These are phyloP conservation scores for Lecanicillium sp. DNA, from an alignment of 2,329 filamentous ascomycete species.

Conservation along the genomic window DNA sequence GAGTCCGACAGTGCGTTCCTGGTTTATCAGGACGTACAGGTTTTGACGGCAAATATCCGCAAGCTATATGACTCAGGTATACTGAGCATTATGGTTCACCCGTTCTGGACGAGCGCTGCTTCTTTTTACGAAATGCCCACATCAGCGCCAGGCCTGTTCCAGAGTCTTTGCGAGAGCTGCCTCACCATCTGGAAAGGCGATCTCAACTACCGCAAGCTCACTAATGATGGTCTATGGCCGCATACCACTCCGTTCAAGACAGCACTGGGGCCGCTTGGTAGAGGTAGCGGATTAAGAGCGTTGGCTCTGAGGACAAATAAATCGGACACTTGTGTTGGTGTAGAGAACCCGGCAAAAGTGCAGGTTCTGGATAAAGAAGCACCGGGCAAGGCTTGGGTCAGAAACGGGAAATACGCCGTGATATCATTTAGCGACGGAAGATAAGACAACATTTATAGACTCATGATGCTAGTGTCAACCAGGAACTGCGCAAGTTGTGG, in stretches of 20 bases:
- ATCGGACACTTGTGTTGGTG: conserved; percentile 52
- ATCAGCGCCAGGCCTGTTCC: conserved; percentile 41
- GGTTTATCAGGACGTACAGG: neutral
- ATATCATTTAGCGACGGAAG: conserved; percentile 23
- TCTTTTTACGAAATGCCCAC: conserved; percentile 56
- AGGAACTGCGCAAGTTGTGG: no score
- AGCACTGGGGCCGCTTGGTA: conserved; percentile 55
- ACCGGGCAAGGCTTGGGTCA: conserved; percentile 53
- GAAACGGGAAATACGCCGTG: conserved; percentile 62
- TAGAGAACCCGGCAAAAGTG: conserved; percentile 45
- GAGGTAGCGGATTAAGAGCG: conserved; percentile 47
- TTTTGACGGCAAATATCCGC: neutral
- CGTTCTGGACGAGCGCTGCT: conserved; percentile 57
- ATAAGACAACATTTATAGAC: conserved; percentile 1
- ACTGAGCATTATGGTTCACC: conserved; percentile 20
- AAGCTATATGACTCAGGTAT: conserved; percentile 3
- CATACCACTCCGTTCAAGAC: conserved; percentile 54
- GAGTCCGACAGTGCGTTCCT: conserved; percentile 36
- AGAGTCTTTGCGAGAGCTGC: conserved; percentile 53
- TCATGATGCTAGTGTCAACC: neutral
- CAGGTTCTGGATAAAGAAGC: conserved; percentile 39
- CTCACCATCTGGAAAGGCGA: conserved; percentile 65
- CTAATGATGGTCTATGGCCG: conserved; percentile 55
- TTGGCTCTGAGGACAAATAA: conserved; percentile 61
- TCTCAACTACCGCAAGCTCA: conserved; percentile 61